These are phyloP conservation scores for Colletotrichum sp. DNA, from an alignment of 2,329 filamentous ascomycete species.

Conservation along the genomic window DNA sequence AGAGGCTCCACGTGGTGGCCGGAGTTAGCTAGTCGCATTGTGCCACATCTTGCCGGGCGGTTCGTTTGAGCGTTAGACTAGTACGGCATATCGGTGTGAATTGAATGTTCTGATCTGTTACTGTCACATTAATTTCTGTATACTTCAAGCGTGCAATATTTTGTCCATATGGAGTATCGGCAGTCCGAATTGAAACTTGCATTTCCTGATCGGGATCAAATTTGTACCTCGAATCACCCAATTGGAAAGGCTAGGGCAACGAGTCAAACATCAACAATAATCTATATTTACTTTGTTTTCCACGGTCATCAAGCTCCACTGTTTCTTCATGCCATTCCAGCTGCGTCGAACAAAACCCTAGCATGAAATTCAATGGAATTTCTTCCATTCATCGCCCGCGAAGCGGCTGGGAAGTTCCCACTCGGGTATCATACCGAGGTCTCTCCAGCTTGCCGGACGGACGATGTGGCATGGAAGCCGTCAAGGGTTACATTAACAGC, in stretches of 20 bases:
- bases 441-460: not conserved
- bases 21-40: not conserved
- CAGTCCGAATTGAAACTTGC: not conserved
- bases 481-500: constrained; percentile 87
- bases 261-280: not conserved
- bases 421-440: not conserved
- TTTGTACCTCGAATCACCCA: not conserved
- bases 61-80: not conserved
- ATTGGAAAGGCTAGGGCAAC: not conserved
- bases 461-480: constrained; percentile 71
- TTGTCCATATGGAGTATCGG: not conserved
- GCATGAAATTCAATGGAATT: not conserved
- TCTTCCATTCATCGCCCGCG: not conserved
- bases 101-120: not conserved
- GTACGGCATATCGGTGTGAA: not conserved
- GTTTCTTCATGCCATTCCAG: not conserved
- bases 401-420: not conserved
- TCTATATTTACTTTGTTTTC: not conserved
- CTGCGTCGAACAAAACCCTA: not conserved
- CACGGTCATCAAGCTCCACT: not conserved
- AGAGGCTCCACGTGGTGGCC: not conserved
- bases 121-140: not conserved
- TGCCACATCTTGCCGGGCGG: not conserved
- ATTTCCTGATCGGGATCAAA: not conserved
- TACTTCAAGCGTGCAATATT: not conserved